A percentile compares a stretch with the other conserved stretches of the same genome.
phyloP scores from a whole-genome alignment of 2,329 filamentous ascomycete species.

The Chrysosporium queenslandicum region DNA sequence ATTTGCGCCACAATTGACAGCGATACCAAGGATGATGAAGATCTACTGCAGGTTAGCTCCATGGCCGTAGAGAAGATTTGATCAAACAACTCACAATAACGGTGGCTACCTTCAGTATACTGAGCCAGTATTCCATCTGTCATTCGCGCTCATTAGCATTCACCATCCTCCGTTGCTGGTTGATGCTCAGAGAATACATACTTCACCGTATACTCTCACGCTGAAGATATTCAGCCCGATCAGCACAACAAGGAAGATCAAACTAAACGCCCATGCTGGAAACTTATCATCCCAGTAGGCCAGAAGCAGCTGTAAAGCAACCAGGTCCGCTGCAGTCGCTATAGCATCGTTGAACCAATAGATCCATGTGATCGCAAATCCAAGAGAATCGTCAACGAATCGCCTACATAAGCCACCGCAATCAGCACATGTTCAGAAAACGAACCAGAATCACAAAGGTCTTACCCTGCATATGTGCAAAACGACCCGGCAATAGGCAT shows the following conservation, averaged over 20 bases:
- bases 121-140: slow-evolving; percentile 35
- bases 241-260: slow-evolving; percentile 51
- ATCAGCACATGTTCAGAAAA: neutral
- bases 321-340: slow-evolving; percentile 50
- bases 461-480: slow-evolving; percentile 46
- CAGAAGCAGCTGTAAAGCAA: slow-evolving; percentile 49
- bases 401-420: slow-evolving; percentile 21
- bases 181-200: slow-evolving; percentile 19
- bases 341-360: slow-evolving; percentile 58
- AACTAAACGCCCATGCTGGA: slow-evolving; percentile 52
- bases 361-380: slow-evolving; percentile 39
- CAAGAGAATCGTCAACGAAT: slow-evolving; percentile 38
- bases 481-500: slow-evolving; percentile 47
- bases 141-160: slow-evolving; percentile 1
- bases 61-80: slow-evolving; percentile 16
- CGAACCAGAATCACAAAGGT: neutral
- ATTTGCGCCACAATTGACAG: slow-evolving; percentile 51
- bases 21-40: slow-evolving; percentile 55
- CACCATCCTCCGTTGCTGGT: neutral
- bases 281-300: slow-evolving; percentile 54
- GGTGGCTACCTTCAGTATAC: slow-evolving; percentile 35
- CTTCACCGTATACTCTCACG: slow-evolving; percentile 47
- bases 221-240: slow-evolving; percentile 46
- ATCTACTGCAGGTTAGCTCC: slow-evolving; percentile 29
- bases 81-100: slow-evolving; percentile 28